Evolutionary conservation across 2,329 filamentous ascomycete genomes (phyloP), one percentile per base, ranked within the genome.

Genomic region (Thelonectria blattea): DNA sequence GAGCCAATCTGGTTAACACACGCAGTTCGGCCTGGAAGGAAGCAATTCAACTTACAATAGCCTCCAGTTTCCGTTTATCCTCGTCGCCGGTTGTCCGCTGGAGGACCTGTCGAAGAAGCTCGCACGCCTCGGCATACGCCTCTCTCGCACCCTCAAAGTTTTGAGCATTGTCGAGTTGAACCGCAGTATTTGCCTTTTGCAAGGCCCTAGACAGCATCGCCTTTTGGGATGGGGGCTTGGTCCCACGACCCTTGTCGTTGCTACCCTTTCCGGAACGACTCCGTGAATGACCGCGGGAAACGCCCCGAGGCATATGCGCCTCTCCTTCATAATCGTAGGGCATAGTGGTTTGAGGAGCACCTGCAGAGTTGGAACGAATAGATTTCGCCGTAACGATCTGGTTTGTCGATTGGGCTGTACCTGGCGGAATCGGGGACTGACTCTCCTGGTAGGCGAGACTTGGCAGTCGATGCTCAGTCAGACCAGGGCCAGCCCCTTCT

Each of bases 151-250:
- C 93, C 74, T 94, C 91, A 64, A 95, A 94, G 72, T 98, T 97
- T 71, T 95, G 91, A 14, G 92, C 93, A 84, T 97, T 98, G 78
- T 99, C 95, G 42, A 99, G 85, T 67, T 97, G 85, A 24, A 99
- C 95, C 20, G 95, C 95, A 12, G 92, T 94, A 72, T 99, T 97
- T 51, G 95, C 95, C 78, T 97, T 97, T 73, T 96, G 91, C 56
- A 99, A 80, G 1, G 95, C 95, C 69, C 91, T 91, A n/a, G 94
- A 97, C 37, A 99, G 84, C 93, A 98, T 98, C 11, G 89, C 91
- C 80, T 97, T 98, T 74, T 98, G 91, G 1, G 91, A 92, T 14
- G 86, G 86, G n/a, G 78, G 78, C 63, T 82, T 82, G n/a, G 61
- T 42, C 15, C 62, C 58, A 10, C 72, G 71, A 45, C 56, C 56